phyloP scores from a whole-genome alignment of 495 filamentous ascomycete species.

The Xylaria castorea region DNA sequence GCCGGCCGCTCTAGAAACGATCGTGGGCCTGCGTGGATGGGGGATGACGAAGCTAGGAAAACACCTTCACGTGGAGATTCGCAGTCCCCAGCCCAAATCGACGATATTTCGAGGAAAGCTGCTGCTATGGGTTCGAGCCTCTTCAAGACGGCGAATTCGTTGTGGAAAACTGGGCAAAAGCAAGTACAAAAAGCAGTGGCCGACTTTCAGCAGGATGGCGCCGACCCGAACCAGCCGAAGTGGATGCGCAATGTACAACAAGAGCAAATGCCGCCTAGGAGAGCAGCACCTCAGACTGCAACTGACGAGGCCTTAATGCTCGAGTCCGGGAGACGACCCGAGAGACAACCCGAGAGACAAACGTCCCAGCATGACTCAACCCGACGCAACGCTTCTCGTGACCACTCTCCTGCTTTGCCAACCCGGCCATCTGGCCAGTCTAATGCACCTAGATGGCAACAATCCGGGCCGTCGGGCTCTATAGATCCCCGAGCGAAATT shows the following conservation, averaged over 20 bases:
- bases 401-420: constrained; percentile 55
- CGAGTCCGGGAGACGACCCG: constrained; percentile 66
- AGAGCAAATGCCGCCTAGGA: constrained; percentile 42
- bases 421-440: constrained; percentile 37
- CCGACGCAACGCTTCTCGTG: constrained; percentile 40
- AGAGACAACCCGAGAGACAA: constrained; percentile 43
- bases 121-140: constrained; percentile 82
- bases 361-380: constrained; percentile 37
- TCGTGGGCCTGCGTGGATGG: constrained; percentile 47
- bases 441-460: constrained; percentile 53
- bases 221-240: constrained; percentile 84
- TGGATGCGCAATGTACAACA: constrained; percentile 84
- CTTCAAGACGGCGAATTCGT: constrained; percentile 88
- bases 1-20: constrained; percentile 43
- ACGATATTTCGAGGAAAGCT: constrained; percentile 83
- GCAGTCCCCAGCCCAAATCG: constrained; percentile 64
- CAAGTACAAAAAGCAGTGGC: constrained; percentile 93
- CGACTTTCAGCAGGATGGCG: constrained; percentile 75
- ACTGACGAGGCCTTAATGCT: constrained; percentile 94
- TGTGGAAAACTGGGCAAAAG: constrained; percentile 95
- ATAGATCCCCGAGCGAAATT: constrained; percentile 66
- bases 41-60: constrained; percentile 40
- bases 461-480: constrained; percentile 45
- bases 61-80: constrained; percentile 59
- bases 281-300: constrained; percentile 31